Conservation (phyloP, 2,329 filamentous ascomycete genomes). For the Ophiostoma triangulosporum region DNA sequence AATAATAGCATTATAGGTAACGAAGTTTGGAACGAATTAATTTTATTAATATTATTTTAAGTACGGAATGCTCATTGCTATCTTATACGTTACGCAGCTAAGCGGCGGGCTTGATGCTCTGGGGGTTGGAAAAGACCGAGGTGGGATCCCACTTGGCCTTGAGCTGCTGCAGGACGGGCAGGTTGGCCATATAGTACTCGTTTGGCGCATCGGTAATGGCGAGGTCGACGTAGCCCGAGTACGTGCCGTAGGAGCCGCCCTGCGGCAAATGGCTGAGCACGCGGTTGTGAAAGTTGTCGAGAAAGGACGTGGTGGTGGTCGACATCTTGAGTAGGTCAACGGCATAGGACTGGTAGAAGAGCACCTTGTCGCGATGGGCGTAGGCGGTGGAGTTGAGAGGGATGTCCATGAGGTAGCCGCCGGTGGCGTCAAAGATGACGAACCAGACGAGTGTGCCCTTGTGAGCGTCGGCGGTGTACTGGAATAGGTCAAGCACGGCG, state of each 20-base stretch:
- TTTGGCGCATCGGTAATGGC: constrained; percentile 25
- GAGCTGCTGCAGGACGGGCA: constrained; percentile 31
- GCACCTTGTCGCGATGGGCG: constrained; percentile 48
- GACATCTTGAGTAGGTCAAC: constrained; percentile 34
- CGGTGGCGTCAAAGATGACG: constrained; percentile 48
- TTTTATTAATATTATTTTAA: too few species aligned
- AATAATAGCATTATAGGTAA: too few species aligned
- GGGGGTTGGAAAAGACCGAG: constrained; percentile 45
- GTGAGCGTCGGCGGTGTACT: constrained; percentile 35
- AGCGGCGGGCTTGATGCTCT: constrained; percentile 28
- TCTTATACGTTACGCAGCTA: too few species aligned
- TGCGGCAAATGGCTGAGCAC: constrained; percentile 24
- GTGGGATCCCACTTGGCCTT: constrained; percentile 39
- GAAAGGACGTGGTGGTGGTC: constrained; percentile 33
- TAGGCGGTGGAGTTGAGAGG: constrained; percentile 44
- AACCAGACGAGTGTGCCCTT: constrained; percentile 44
- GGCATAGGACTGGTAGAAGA: constrained; percentile 51
- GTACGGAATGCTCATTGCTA: too few species aligned
- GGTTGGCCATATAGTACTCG: constrained; percentile 42
- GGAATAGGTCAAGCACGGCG: constrained; percentile 35
- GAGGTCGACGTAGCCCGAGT: constrained; percentile 51
- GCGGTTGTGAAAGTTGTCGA: constrained; percentile 35
- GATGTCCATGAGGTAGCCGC: constrained; percentile 45
- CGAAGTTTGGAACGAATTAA: too few species aligned
- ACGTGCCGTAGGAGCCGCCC: constrained; percentile 30